These are phyloP conservation scores for Lizonia empirigonia DNA, from an alignment of 2,329 filamentous ascomycete species.

Conservation along the genomic window DNA sequence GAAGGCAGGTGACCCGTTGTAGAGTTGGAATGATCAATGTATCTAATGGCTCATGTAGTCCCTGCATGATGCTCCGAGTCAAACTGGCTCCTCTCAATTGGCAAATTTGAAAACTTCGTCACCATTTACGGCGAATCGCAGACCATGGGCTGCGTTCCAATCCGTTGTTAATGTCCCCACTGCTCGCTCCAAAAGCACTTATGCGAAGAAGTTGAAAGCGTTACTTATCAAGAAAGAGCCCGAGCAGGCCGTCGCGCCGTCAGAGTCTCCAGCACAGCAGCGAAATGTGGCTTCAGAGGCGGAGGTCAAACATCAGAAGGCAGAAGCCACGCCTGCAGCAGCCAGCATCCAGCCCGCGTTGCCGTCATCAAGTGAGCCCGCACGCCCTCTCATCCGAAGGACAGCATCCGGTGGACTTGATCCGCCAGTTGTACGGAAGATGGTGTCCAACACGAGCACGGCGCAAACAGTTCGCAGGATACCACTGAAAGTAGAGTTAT, in stretches of 20 bases:
- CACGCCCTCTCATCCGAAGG: background rate
- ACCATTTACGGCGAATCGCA: background rate
- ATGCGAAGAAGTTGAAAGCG: background rate
- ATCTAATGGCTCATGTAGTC: slow-evolving; percentile 11
- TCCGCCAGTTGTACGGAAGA: background rate
- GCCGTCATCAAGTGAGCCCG: background rate
- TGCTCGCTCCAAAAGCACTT: background rate
- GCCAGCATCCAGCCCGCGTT: no score
- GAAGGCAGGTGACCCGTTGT: slow-evolving; percentile 4
- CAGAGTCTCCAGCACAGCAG: background rate
- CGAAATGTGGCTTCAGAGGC: background rate
- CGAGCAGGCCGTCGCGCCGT: background rate
- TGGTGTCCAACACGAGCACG: background rate
- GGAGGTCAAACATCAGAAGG: background rate
- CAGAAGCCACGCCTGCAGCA: no score
- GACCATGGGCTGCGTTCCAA: background rate
- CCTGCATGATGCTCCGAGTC: background rate
- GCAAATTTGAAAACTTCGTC: background rate
- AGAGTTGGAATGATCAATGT: background rate
- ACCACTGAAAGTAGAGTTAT: no score
- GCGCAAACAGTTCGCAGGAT: no score
- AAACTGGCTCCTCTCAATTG: background rate
- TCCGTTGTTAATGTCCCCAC: background rate
- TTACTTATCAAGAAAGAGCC: background rate
- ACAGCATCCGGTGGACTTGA: background rate